Conservation (phyloP, 768 basidiomycete genomes). For the Agaricus bisporus region DNA sequence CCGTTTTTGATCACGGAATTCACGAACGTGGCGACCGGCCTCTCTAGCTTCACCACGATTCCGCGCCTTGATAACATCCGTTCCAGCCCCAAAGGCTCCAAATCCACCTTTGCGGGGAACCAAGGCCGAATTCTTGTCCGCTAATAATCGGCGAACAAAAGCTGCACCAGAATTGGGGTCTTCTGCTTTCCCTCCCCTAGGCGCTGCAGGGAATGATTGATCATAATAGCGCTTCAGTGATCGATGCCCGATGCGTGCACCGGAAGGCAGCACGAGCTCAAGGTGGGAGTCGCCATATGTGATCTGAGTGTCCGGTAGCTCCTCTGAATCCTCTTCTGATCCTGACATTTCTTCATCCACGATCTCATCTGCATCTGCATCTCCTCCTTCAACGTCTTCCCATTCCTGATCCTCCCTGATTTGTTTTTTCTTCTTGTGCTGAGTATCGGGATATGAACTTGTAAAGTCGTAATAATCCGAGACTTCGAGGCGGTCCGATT, state of each 20-base stretch:
- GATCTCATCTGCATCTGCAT: constrained; percentile 39
- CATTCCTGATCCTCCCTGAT: constrained; percentile 38
- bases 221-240: constrained; percentile 81
- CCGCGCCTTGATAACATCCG: constrained; percentile 80
- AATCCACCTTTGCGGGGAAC: constrained; percentile 83
- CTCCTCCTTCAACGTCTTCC: constrained; percentile 37
- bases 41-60: constrained; percentile 95
- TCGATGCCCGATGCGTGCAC: constrained; percentile 88
- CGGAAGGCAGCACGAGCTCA: constrained; percentile 91
- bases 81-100: constrained; percentile 80
- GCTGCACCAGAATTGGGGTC: constrained; percentile 71
- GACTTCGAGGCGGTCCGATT: constrained; percentile 75
- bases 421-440: constrained; percentile 26
- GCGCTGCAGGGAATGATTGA: constrained; percentile 59
- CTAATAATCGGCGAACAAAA: constrained; percentile 69
- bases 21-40: constrained; percentile 79
- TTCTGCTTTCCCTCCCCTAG: constrained; percentile 36
- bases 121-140: constrained; percentile 79
- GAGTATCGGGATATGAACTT: constrained; percentile 60
- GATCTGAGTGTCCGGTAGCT: constrained; percentile 46
- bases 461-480: constrained; percentile 95
- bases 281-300: constrained; percentile 75
- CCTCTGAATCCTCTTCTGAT: constrained; percentile 27
- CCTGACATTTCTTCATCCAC: constrained; percentile 19
- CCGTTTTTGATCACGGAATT: constrained; percentile 75